A percentile compares a stretch with the other conserved stretches of the same genome.
phyloP scores from a whole-genome alignment of 441 rosid genomes.

The Theobroma grandiflorum region DNA sequence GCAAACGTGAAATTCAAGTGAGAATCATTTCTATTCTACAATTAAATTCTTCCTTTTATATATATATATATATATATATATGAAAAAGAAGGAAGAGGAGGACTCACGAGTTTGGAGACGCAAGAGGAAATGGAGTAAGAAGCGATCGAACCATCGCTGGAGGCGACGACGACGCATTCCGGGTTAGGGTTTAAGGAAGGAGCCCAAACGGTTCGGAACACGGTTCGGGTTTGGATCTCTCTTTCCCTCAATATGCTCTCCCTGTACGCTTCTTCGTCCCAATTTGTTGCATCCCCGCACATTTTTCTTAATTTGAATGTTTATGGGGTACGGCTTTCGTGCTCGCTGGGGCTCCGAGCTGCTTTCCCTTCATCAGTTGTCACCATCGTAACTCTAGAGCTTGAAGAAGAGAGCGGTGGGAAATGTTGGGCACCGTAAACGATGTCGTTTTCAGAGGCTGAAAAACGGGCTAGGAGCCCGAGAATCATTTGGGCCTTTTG shows the following conservation, averaged over 20 bases:
- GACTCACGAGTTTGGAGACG: conserved; percentile 57
- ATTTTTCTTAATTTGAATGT: conserved; percentile 33
- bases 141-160: conserved; percentile 84
- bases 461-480: neutral
- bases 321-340: neutral
- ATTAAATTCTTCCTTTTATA: neutral
- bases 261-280: conserved; percentile 84
- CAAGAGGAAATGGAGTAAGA: conserved; percentile 76
- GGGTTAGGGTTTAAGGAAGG: conserved; percentile 67
- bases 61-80: neutral
- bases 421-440: neutral
- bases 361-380: neutral
- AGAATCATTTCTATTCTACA: neutral
- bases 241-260: conserved; percentile 73
- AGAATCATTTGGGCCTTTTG: neutral
- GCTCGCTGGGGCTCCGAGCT: neutral
- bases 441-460: neutral
- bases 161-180: conserved; percentile 66
- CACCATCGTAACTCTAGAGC: neutral
- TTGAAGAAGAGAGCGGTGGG: neutral
- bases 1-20: neutral
- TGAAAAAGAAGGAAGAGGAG: neutral
- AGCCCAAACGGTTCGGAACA: conserved; percentile 84
- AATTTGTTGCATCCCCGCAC: conserved; percentile 79
- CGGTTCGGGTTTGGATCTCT: conserved; percentile 72